These are phyloP conservation scores for Camellia sinensis DNA, from an alignment of 148 eudicot species.

Conservation along the genomic window DNA sequence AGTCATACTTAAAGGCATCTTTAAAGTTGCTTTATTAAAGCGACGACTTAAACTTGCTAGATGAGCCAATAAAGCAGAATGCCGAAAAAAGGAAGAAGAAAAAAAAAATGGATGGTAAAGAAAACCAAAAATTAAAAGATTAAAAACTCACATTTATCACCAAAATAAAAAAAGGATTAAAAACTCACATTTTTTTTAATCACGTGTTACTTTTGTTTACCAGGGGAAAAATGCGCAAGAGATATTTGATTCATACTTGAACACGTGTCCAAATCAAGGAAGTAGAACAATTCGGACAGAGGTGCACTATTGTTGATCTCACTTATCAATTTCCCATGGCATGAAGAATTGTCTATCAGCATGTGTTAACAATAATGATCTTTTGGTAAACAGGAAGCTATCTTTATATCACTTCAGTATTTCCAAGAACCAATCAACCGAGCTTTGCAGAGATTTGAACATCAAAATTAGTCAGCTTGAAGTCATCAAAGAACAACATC, in stretches of 20 bases:
- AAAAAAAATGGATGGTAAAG: background rate
- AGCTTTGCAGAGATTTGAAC: constrained; percentile 31
- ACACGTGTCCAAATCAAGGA: constrained; percentile 90
- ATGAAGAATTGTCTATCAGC: background rate
- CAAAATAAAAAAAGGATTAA: background rate
- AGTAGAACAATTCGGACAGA: constrained; percentile 96
- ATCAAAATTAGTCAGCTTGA: background rate
- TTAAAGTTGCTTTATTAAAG: background rate
- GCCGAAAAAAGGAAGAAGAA: background rate
- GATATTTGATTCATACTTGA: constrained; percentile 69
- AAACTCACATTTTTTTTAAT: background rate
- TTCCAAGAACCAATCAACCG: constrained; percentile 85
- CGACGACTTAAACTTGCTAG: constrained; percentile 2
- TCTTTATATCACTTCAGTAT: constrained; percentile 87
- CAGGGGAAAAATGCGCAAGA: constrained; percentile 68
- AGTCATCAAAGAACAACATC: background rate
- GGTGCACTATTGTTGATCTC: constrained; percentile 39
- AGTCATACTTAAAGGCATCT: background rate
- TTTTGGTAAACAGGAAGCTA: constrained; percentile 67
- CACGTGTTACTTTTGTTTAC: constrained; percentile 10
- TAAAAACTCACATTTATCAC: background rate
- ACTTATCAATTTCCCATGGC: background rate
- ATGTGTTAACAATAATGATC: background rate
- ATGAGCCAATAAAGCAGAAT: background rate
- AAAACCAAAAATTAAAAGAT: background rate